Evolutionary conservation across 2,329 filamentous ascomycete genomes (phyloP).

Genomic region (Penicillium sp.): DNA sequence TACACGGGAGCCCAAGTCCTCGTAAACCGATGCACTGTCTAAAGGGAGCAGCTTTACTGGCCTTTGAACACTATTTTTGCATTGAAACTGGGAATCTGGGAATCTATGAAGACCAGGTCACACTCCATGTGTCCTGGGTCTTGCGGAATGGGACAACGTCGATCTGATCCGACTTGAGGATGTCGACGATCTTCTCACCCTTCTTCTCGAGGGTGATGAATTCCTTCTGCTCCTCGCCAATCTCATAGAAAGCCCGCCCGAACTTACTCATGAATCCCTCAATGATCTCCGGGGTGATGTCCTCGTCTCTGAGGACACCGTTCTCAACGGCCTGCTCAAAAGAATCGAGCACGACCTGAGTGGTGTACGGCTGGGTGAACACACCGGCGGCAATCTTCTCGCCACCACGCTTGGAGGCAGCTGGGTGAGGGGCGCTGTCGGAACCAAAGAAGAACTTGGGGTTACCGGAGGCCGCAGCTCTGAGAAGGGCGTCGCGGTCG

Average conservation of each 20-base stretch:
- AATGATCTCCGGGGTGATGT: constrained; percentile 52
- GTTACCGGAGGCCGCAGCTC: constrained; percentile 52
- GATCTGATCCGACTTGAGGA: constrained; percentile 52
- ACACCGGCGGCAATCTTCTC: constrained; percentile 53
- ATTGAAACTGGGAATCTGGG: not conserved
- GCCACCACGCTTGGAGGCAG: constrained; percentile 51
- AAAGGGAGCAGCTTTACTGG: constrained; percentile 1
- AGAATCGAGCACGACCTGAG: constrained; percentile 56
- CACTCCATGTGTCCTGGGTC: constrained; percentile 50
- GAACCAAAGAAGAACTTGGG: constrained; percentile 63
- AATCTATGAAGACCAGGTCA: constrained; percentile 29
- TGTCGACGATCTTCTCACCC: constrained; percentile 51
- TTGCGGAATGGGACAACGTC: constrained; percentile 63
- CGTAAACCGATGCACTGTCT: constrained; percentile 2
- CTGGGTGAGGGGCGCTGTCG: constrained; percentile 66
- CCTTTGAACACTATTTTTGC: constrained; percentile 6
- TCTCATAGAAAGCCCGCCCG: constrained; percentile 55
- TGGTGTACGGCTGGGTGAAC: constrained; percentile 58
- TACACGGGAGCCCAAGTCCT: constrained; percentile 22
- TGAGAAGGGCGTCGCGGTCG: constrained; percentile 67
- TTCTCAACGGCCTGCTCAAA: constrained; percentile 52
- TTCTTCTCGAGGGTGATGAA: constrained; percentile 56
- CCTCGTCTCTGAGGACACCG: constrained; percentile 50
- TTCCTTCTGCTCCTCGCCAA: constrained; percentile 44
- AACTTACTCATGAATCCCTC: constrained; percentile 55